Percentiles rank a stretch among this genome's conserved stretches.
These are phyloP conservation scores for Pseudogymnoascus sp. DNA, from an alignment of 2,329 filamentous ascomycete genomes.

Conservation along the genomic window DNA sequence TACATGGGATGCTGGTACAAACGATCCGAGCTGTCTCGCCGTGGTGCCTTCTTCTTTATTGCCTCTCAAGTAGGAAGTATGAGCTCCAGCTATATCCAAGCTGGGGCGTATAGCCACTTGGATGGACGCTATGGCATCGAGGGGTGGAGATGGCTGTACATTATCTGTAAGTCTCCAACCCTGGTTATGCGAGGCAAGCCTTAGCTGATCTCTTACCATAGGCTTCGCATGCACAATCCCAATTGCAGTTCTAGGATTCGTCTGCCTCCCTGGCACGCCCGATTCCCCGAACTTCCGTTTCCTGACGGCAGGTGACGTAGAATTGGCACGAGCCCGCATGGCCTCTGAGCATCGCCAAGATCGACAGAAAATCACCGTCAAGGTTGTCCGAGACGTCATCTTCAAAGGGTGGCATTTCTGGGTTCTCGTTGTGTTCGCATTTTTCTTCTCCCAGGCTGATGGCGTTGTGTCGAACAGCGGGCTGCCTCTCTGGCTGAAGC, in stretches of 20 bases:
- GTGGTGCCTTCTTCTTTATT: conserved; percentile 9
- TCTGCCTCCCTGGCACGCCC: conserved; percentile 16
- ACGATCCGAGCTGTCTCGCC: conserved; percentile 6
- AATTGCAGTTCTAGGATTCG: conserved; percentile 18
- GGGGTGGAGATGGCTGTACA: conserved; percentile 48
- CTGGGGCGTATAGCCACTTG: conserved; percentile 44
- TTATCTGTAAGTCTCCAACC: conserved; percentile 16
- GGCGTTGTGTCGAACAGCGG: conserved; percentile 16
- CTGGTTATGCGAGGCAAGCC: neutral
- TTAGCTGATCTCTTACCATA: neutral
- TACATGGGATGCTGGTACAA: conserved; percentile 10
- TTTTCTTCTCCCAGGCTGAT: conserved; percentile 19
- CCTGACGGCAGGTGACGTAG: conserved; percentile 8
- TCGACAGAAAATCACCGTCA: conserved; percentile 19
- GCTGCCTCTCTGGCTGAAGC: conserved; percentile 20
- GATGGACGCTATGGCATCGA: conserved; percentile 41
- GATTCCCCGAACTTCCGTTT: conserved; percentile 8
- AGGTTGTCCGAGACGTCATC: conserved; percentile 19
- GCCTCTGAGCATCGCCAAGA: conserved; percentile 13
- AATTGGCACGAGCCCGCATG: conserved; percentile 8
- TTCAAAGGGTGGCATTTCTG: conserved; percentile 21
- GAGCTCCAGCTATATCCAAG: conserved; percentile 18
- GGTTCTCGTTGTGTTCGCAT: conserved; percentile 19
- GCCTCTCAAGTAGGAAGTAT: conserved; percentile 9
- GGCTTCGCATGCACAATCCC: conserved; percentile 24